Evolutionary conservation across 2,329 filamentous ascomycete species (phyloP).

Genomic region (Zopfia rhizophila): DNA sequence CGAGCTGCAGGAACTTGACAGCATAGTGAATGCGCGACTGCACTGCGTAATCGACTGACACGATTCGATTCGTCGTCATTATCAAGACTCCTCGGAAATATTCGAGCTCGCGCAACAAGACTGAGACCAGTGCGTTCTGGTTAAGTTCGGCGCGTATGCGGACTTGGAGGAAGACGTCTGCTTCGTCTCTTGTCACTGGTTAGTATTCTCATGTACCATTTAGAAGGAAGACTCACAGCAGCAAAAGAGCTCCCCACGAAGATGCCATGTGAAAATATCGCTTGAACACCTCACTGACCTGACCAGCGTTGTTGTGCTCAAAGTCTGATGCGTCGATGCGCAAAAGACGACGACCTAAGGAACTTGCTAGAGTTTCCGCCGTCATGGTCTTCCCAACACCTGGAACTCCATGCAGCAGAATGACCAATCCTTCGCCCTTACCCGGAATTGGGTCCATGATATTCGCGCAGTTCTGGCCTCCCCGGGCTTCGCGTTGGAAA

Average conservation of each 20-base stretch:
- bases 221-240: too few relatives aligned
- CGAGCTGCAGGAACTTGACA: conserved; percentile 33
- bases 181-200: too few relatives aligned
- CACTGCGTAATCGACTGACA: conserved; percentile 35
- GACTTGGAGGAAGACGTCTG: conserved; percentile 46
- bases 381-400: conserved; percentile 63
- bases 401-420: conserved; percentile 61
- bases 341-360: too few relatives aligned
- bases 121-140: conserved; percentile 22
- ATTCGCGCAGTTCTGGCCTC: too few relatives aligned
- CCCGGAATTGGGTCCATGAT: conserved; percentile 46
- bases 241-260: too few relatives aligned
- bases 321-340: too few relatives aligned
- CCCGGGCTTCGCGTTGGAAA: too few relatives aligned
- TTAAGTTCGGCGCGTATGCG: conserved; percentile 18
- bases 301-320: too few relatives aligned
- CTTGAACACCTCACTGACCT: too few relatives aligned
- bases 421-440: conserved; percentile 62
- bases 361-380: conserved; percentile 54
- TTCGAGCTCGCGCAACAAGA: conserved; percentile 3
- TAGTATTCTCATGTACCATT: too few relatives aligned
- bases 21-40: conserved; percentile 35
- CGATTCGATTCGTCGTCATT: conserved; percentile 38
- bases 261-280: too few relatives aligned
- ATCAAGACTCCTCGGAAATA: conserved; percentile 17